phyloP scores from a whole-genome alignment of 202 grass and related monocot species.

The Schoenoplectus tabernaemontani region DNA sequence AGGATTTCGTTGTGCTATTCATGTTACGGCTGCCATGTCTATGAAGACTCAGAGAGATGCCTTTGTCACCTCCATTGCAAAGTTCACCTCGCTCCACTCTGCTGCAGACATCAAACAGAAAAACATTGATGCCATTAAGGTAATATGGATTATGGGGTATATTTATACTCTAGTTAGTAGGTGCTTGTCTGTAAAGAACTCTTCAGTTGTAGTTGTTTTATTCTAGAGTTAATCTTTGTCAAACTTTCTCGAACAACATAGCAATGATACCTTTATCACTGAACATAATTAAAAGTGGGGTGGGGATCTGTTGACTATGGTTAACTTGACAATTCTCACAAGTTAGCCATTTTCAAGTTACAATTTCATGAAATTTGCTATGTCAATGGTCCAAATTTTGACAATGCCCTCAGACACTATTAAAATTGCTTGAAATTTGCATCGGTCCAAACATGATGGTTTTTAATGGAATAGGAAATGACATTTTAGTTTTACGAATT shows the following conservation, averaged over 20 bases:
- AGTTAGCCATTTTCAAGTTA: not conserved
- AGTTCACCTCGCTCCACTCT: constrained; percentile 98
- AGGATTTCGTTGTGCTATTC: constrained; percentile 89
- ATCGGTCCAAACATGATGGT: too few relatives aligned
- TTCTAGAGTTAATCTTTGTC: not conserved
- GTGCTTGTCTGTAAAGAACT: not conserved
- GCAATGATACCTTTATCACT: too few relatives aligned
- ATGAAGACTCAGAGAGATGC: constrained; percentile 99
- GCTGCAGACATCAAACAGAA: constrained; percentile 91
- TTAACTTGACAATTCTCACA: too few relatives aligned
- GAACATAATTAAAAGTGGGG: too few relatives aligned
- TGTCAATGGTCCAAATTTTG: not conserved
- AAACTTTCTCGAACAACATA: not conserved
- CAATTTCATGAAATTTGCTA: not conserved
- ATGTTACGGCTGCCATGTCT: constrained; percentile 97
- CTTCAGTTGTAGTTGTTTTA: not conserved
- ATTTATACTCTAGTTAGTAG: not conserved
- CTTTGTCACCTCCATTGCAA: constrained; percentile 93
- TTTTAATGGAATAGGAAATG: too few relatives aligned
- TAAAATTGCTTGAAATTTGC: not conserved
- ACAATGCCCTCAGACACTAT: not conserved
- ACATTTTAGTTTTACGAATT: too few relatives aligned
- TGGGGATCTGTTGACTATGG: too few relatives aligned
- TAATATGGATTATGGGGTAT: constrained; percentile 44
- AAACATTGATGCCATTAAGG: constrained; percentile 98